Evolutionary conservation across 1,284 basidiomycete genomes (phyloP).

Genomic region (Taiwanofungus camphoratus): DNA sequence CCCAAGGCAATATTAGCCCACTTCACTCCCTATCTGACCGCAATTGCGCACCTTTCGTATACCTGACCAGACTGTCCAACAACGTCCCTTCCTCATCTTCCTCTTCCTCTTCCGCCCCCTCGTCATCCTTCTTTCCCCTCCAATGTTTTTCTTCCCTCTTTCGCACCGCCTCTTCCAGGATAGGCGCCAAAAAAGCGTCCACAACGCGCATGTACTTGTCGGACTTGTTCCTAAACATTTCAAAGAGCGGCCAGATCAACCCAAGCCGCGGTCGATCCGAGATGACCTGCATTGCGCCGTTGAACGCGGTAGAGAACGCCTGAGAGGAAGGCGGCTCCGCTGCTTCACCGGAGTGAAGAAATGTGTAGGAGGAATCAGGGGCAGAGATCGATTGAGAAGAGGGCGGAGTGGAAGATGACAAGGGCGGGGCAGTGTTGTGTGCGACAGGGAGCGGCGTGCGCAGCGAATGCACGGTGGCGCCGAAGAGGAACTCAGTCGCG

Average conservation of each 20-base stretch:
- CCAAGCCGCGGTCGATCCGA: conserved; percentile 28
- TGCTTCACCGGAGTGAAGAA: no score
- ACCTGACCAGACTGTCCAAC: conserved; percentile 32
- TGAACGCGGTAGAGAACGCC: conserved; percentile 36
- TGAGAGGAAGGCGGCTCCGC: no score
- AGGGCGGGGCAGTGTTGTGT: neutral
- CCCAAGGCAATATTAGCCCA: neutral
- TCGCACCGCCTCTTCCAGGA: conserved; percentile 32
- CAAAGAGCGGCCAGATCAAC: conserved; percentile 27
- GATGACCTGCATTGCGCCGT: conserved; percentile 29
- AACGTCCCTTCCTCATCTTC: conserved; percentile 27
- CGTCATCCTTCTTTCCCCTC: conserved; percentile 11
- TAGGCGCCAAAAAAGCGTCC: conserved; percentile 33
- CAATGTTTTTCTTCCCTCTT: conserved; percentile 21
- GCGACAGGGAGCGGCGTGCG: neutral
- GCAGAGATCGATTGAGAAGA: no score
- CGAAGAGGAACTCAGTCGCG: conserved; percentile 37
- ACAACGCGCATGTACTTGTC: conserved; percentile 28
- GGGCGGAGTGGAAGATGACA: no score
- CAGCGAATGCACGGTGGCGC: conserved; percentile 24
- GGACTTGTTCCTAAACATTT: conserved; percentile 29
- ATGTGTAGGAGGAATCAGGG: no score
- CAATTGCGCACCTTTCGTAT: conserved; percentile 17
- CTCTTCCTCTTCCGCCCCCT: conserved; percentile 7
- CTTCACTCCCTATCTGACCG: neutral